Conservation (phyloP, 768 basidiomycete species). For the Basidioascus undulatus region DNA sequence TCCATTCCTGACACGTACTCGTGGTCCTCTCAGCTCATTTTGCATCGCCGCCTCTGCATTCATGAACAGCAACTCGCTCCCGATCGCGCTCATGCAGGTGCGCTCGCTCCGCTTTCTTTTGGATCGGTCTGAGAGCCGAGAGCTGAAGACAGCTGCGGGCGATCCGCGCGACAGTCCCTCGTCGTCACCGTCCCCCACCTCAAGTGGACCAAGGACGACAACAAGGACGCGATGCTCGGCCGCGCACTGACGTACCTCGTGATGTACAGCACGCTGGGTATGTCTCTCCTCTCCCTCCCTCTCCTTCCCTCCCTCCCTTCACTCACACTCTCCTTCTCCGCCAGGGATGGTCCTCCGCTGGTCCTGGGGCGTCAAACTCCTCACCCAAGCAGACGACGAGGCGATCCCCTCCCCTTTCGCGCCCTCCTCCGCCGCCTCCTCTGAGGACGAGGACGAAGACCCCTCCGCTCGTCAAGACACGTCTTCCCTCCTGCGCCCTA, state of each 20-base stretch:
- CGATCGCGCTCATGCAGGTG: conserved; percentile 55
- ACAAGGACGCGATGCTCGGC: conserved; percentile 68
- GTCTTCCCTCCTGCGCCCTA: too few relatives aligned
- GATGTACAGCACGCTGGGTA: conserved; percentile 79
- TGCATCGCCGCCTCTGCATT: conserved; percentile 64
- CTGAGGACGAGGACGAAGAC: conserved; percentile 2
- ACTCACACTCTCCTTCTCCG: background rate
- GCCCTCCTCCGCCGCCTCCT: background rate
- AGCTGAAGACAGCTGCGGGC: too few relatives aligned
- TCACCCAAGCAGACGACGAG: conserved; percentile 44
- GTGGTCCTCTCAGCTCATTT: conserved; percentile 15
- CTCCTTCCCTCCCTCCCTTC: background rate
- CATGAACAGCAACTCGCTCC: conserved; percentile 87
- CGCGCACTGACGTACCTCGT: conserved; percentile 74
- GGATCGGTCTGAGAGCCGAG: conserved; percentile 2
- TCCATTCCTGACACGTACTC: conserved; percentile 11
- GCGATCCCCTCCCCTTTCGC: conserved; percentile 2
- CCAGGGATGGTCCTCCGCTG: conserved; percentile 34
- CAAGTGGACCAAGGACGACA: conserved; percentile 60
- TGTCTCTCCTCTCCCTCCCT: conserved; percentile 22
- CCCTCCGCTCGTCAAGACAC: background rate
- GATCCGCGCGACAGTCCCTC: conserved; percentile 33
- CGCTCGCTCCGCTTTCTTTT: background rate
- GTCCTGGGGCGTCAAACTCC: conserved; percentile 70
- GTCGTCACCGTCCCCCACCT: conserved; percentile 58